Evolutionary conservation across 345 rosid genomes (phyloP), one percentile per base, ranked within the genome.

Genomic region (Moricandia moricandioides): DNA sequence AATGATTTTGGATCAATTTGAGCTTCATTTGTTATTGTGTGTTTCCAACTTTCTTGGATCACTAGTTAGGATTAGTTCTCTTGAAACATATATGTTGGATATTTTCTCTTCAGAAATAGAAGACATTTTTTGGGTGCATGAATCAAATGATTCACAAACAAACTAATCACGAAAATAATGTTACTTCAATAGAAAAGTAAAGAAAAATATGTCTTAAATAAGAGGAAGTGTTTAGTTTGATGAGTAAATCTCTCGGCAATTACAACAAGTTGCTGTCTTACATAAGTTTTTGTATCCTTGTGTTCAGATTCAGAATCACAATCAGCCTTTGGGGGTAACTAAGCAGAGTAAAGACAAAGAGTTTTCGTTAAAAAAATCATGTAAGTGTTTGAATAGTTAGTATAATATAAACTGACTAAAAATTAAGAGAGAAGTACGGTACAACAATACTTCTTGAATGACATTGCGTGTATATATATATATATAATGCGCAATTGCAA

Each of bases 1-100:
- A 27, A 24, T 14, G 52, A 45, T 65, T 45, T 27, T 29, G 31
- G 40, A 47, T 49, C 14, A 27, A 29, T 33, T 14, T 18, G 49
- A 45, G 26, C 24, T 66, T 65, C 26, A 27, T 45, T 65, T 65
- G 56, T 10, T 39, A 8, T 5, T 65, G 30, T 45, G 11, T 14
- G 35, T 29, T 40, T 18, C 70, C 79, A 39, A 18, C 3, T 52
- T 62, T 76, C 57, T 62, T 69, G 74, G 74, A 62, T 76, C 47
- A 49, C 27, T 33, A 27, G 51, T 35, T 67, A 34, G 31, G 54
- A 35, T 35, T 54, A 30, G 64, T 40, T 69, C 7, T 29, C 64
- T 51, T 10, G 16, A 67, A 67, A 51, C 26, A 52, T 68, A 7
- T 47, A 37, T 40, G 11, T 37, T 64, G 18, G 54, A 70, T 58